phyloP scores from a whole-genome alignment of 768 basidiomycete species.

The Royoungia palumana region DNA sequence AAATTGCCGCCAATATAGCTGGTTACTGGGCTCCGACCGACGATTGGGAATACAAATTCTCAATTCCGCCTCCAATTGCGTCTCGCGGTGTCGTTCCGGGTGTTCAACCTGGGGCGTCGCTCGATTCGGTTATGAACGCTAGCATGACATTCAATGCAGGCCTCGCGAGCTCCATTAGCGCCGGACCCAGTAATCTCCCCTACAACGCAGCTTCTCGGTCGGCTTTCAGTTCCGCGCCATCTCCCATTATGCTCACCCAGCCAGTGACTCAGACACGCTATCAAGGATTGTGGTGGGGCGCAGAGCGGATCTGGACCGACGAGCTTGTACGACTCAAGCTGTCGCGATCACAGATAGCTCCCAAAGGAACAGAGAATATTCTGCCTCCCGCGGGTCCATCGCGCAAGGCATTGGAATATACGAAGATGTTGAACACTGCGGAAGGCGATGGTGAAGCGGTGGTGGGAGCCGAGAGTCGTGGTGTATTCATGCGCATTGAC shows the following conservation, averaged over 20 bases:
- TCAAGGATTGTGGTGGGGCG: conserved; percentile 88
- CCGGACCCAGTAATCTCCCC: conserved; percentile 7
- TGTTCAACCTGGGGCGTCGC: conserved; percentile 22
- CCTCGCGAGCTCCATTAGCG: conserved; percentile 12
- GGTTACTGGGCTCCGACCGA: conserved; percentile 71
- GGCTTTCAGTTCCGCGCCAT: conserved; percentile 14
- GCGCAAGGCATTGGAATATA: conserved; percentile 29
- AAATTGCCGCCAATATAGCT: conserved; percentile 63
- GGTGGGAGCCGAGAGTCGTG: conserved; percentile 39
- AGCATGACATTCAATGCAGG: conserved; percentile 43
- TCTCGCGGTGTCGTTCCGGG: conserved; percentile 8
- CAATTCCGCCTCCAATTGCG: conserved; percentile 32
- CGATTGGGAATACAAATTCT: conserved; percentile 61
- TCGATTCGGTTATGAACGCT: conserved; percentile 45
- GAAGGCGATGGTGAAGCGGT: conserved; percentile 5
- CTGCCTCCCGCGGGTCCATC: conserved; percentile 59
- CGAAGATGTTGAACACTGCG: conserved; percentile 10
- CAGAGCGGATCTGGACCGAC: conserved; percentile 83
- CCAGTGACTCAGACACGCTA: conserved; percentile 53
- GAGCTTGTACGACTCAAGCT: conserved; percentile 80
- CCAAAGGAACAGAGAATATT: conserved; percentile 58
- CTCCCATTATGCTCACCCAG: conserved; percentile 24
- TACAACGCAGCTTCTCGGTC: neutral
- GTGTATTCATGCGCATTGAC: conserved; percentile 70
- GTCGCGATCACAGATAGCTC: conserved; percentile 63